Evolutionary conservation across 768 basidiomycete species (phyloP).

Genomic region (Auricularia sp.): DNA sequence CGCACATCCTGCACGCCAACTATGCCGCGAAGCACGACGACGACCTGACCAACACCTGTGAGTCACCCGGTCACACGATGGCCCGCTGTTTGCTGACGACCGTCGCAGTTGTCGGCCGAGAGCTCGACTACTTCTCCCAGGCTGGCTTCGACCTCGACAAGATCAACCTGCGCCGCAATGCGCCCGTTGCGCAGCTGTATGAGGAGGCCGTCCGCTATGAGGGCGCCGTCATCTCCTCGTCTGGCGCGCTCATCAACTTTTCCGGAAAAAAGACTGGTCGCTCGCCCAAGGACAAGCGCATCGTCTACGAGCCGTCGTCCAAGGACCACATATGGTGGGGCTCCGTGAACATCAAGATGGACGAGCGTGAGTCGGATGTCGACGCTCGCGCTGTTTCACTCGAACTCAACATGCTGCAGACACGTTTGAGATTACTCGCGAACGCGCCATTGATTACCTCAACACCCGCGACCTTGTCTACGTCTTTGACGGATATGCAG

Average conservation of each 20-base stretch:
- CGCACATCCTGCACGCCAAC: conserved; percentile 79
- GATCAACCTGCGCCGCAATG: conserved; percentile 92
- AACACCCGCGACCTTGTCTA: conserved; percentile 98
- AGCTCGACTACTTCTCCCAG: conserved; percentile 95
- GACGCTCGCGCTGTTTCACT: too few species aligned
- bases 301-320: conserved; percentile 92
- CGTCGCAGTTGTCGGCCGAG: conserved; percentile 76
- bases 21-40: conserved; percentile 68
- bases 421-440: conserved; percentile 98
- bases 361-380: conserved; percentile 39
- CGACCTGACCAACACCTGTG: conserved; percentile 29
- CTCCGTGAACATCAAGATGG: conserved; percentile 98
- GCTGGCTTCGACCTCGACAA: conserved; percentile 99
- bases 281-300: conserved; percentile 98
- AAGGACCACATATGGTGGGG: conserved; percentile 99
- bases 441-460: conserved; percentile 96
- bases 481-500: conserved; percentile 92
- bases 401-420: conserved; percentile 20
- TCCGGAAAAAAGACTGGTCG: conserved; percentile 99
- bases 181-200: conserved; percentile 80
- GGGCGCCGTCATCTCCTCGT: conserved; percentile 93
- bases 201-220: conserved; percentile 98
- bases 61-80: conserved; percentile 1
- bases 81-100: conserved; percentile 26
- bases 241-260: conserved; percentile 97